A percentile compares a stretch with the other conserved stretches of the same genome.
Conservation (phyloP, 768 basidiomycete species). For the Russula sp. region DNA sequence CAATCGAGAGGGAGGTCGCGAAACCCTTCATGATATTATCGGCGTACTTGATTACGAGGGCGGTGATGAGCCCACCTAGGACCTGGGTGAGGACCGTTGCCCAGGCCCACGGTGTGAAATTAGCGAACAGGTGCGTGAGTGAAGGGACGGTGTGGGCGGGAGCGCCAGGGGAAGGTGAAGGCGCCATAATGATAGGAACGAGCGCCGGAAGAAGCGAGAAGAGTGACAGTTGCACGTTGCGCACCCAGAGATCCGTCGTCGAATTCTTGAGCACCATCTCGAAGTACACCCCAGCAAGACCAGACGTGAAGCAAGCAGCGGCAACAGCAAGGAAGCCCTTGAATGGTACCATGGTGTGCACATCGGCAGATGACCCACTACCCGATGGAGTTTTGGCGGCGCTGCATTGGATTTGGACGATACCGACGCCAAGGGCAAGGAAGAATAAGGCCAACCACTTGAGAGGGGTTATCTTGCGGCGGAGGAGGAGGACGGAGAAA, state of each 20-base stretch:
- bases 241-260: constrained; percentile 87
- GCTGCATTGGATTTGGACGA: constrained; percentile 51
- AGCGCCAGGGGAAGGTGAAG: constrained; percentile 31
- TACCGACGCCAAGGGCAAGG: constrained; percentile 83
- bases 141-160: constrained; percentile 31
- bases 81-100: constrained; percentile 85
- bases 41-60: constrained; percentile 90
- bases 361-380: constrained; percentile 13
- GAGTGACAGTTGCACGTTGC: constrained; percentile 91
- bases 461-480: constrained; percentile 60
- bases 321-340: constrained; percentile 88
- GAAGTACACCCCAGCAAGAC: constrained; percentile 95
- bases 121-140: constrained; percentile 57
- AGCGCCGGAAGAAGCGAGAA: constrained; percentile 91
- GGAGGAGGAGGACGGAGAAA: constrained; percentile 78
- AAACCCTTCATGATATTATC: constrained; percentile 93
- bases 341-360: constrained; percentile 66
- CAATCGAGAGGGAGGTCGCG: constrained; percentile 89
- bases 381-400: constrained; percentile 22
- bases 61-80: constrained; percentile 86
- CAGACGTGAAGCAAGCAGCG: constrained; percentile 90
- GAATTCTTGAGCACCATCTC: constrained; percentile 96
- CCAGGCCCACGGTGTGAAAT: constrained; percentile 92
- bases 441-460: constrained; percentile 86
- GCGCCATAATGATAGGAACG: constrained; percentile 60